phyloP scores from a whole-genome alignment of 148 eudicot genomes.

The Cornus kousa region DNA sequence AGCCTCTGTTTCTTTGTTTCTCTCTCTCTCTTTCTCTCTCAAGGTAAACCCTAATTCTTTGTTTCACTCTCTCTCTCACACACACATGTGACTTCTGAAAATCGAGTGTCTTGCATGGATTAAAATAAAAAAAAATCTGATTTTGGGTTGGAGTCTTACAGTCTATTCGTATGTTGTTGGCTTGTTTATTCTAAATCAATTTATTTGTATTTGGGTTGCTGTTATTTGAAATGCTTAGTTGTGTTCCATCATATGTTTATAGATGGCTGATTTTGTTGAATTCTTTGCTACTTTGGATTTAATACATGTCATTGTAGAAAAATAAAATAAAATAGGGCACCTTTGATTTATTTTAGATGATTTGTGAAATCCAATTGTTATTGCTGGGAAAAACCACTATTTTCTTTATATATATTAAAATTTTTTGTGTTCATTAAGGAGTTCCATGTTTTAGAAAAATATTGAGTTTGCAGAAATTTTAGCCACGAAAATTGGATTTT shows the following conservation, averaged over 20 bases:
- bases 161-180: background rate
- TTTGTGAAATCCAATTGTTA: background rate
- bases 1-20: too few species aligned
- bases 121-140: background rate
- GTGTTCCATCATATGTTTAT: background rate
- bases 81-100: background rate
- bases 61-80: background rate
- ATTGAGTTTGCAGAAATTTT: background rate
- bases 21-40: too few species aligned
- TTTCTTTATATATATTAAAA: background rate
- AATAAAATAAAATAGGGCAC: background rate
- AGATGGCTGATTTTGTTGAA: background rate
- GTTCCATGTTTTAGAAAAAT: background rate
- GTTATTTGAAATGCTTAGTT: background rate
- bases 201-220: background rate
- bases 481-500: background rate
- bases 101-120: too few species aligned
- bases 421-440: background rate
- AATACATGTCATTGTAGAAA: background rate
- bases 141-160: background rate
- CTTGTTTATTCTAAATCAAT: background rate
- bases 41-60: background rate
- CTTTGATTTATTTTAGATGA: background rate
- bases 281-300: background rate
- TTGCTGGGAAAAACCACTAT: background rate